These are phyloP conservation scores for Platismatia glauca DNA, from an alignment of 495 filamentous ascomycete genomes.

Conservation along the genomic window DNA sequence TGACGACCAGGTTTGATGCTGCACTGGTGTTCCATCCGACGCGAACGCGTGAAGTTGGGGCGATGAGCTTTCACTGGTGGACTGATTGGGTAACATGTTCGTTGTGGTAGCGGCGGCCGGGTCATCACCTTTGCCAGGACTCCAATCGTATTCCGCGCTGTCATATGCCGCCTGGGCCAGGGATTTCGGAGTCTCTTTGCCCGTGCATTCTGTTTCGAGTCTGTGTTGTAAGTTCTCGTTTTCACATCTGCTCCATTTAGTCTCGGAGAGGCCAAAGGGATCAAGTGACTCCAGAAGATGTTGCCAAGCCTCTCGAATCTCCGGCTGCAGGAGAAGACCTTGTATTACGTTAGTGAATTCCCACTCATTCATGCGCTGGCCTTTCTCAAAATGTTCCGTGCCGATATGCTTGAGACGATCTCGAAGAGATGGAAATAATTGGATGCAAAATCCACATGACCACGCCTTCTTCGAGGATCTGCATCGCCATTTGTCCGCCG, in stretches of 20 bases:
- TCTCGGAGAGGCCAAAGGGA: neutral
- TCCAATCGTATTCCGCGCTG: neutral
- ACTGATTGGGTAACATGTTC: neutral
- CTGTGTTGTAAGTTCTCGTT: neutral
- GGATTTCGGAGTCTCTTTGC: neutral
- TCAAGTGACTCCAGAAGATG: neutral
- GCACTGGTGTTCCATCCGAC: neutral
- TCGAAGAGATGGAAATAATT: neutral
- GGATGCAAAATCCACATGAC: slow-evolving; percentile 11
- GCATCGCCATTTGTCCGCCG: slow-evolving; percentile 7
- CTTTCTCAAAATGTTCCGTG: neutral
- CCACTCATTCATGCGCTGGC: neutral
- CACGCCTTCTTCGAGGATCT: neutral
- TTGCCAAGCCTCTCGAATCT: slow-evolving; percentile 1
- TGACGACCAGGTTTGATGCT: neutral
- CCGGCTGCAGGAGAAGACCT: slow-evolving; percentile 8
- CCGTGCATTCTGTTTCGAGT: neutral
- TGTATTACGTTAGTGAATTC: neutral
- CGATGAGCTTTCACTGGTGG: neutral
- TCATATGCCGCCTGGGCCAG: slow-evolving; percentile 8
- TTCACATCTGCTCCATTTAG: neutral
- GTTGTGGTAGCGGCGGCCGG: neutral
- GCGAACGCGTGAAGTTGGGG: neutral
- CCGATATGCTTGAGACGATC: slow-evolving; percentile 10
- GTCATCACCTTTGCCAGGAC: too few relatives aligned